phyloP scores from a whole-genome alignment of 2,329 filamentous ascomycete genomes.

The Neopestalotiopsis clavispora region DNA sequence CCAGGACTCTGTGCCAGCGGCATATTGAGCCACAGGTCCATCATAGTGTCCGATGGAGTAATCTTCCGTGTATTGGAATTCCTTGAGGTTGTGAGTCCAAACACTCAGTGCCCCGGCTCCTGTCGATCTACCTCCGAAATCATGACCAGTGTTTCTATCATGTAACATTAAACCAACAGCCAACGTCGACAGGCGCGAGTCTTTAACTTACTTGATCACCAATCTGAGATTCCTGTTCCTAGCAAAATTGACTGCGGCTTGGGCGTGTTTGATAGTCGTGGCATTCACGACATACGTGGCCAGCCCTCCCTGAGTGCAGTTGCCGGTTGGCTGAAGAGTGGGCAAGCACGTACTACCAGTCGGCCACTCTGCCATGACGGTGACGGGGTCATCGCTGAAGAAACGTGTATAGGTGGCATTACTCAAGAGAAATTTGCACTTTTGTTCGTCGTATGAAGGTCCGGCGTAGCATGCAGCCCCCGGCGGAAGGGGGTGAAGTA shows the following conservation, averaged over 20 bases:
- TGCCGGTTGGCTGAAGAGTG: constrained; percentile 25
- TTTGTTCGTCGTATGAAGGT: constrained; percentile 29
- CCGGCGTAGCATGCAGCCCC: constrained; percentile 38
- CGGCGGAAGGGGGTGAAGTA: constrained; percentile 37
- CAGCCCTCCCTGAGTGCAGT: constrained; percentile 43
- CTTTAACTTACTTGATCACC: constrained; percentile 39
- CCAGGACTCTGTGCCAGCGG: constrained; percentile 40
- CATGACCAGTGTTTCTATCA: constrained; percentile 51
- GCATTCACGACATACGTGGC: constrained; percentile 45
- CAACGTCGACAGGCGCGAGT: constrained; percentile 18
- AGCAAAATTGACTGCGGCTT: constrained; percentile 46
- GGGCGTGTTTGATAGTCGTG: constrained; percentile 41
- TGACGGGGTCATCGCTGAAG: constrained; percentile 38
- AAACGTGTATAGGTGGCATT: constrained; percentile 35
- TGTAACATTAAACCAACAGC: constrained; percentile 31
- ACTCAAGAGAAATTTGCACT: constrained; percentile 35
- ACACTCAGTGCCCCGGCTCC: constrained; percentile 52
- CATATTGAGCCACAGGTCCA: constrained; percentile 38
- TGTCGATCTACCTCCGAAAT: constrained; percentile 50
- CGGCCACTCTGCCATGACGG: constrained; percentile 37
- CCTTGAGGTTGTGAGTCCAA: constrained; percentile 56
- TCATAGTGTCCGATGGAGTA: constrained; percentile 36
- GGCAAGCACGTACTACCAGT: constrained; percentile 42
- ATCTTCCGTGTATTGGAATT: constrained; percentile 39
- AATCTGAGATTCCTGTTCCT: constrained; percentile 43